Conservation (phyloP, 768 basidiomycete species). For the Leccinellum albellum region DNA sequence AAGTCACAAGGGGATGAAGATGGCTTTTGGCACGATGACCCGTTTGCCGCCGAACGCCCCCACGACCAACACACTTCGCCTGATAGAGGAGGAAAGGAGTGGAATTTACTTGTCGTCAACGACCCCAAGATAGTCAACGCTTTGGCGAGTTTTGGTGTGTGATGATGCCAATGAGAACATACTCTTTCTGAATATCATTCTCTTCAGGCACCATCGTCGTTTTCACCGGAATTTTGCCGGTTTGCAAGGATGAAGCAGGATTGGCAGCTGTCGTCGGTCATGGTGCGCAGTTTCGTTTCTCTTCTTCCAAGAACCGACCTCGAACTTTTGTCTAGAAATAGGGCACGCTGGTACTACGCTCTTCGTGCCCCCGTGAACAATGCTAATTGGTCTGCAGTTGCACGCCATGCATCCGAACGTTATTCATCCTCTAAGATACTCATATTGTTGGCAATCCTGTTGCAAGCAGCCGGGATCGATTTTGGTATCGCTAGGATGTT, state of each 20-base stretch:
- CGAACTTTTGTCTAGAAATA: conserved; percentile 50
- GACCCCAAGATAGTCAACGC: conserved; percentile 73
- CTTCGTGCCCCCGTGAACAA: not conserved
- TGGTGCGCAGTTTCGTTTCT: conserved; percentile 40
- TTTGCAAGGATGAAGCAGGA: conserved; percentile 74
- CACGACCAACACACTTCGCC: not conserved
- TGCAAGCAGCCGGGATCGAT: conserved; percentile 53
- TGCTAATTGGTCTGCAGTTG: conserved; percentile 38
- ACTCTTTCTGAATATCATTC: not conserved
- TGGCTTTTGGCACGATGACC: conserved; percentile 24
- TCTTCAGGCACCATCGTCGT: conserved; percentile 69
- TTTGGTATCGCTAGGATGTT: conserved; percentile 46
- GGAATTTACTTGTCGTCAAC: conserved; percentile 77
- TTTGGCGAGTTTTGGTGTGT: conserved; percentile 64
- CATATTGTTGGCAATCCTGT: conserved; percentile 36
- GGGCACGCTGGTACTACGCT: conserved; percentile 61
- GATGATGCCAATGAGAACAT: not conserved
- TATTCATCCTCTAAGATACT: conserved; percentile 42
- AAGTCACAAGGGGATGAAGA: conserved; percentile 7
- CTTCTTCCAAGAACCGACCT: not conserved
- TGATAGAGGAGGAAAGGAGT: conserved; percentile 35
- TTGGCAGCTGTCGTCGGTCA: conserved; percentile 83
- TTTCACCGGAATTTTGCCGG: conserved; percentile 83
- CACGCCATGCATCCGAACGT: conserved; percentile 52
- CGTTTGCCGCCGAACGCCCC: conserved; percentile 8